These are phyloP conservation scores for Pterocarpus santalinus DNA, from an alignment of 306 rosid genomes.

Conservation along the genomic window DNA sequence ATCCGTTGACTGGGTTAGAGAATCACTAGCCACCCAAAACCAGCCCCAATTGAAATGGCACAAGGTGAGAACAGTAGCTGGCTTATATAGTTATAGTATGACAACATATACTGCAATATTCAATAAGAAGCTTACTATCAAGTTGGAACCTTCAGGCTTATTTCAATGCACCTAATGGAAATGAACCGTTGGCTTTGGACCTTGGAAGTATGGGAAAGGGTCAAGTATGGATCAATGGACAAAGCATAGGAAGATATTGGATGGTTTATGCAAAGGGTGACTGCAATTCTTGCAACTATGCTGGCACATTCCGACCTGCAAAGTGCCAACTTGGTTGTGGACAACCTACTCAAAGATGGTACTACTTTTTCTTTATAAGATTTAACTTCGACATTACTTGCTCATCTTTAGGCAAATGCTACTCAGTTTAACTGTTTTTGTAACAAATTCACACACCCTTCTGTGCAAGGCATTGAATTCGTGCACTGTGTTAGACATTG, in stretches of 20 bases:
- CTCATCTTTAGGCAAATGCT: constrained; percentile 18
- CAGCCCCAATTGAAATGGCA: constrained; percentile 87
- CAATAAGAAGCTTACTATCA: constrained; percentile 19
- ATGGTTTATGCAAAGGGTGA: constrained; percentile 82
- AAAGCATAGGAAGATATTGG: constrained; percentile 98
- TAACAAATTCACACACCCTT: constrained; percentile 6
- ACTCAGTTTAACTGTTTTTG: background rate
- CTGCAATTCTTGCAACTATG: constrained; percentile 73
- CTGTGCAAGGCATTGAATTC: background rate
- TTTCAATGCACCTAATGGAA: constrained; percentile 78
- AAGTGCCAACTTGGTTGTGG: constrained; percentile 87
- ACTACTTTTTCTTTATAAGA: constrained; percentile 28
- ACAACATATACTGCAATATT: background rate
- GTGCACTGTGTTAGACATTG: background rate
- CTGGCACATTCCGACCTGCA: constrained; percentile 70
- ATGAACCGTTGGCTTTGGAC: constrained; percentile 88
- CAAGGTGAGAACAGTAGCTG: constrained; percentile 61
- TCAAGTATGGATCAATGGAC: constrained; percentile 98
- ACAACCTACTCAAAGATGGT: constrained; percentile 95
- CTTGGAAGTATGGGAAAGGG: constrained; percentile 94
- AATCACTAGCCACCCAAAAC: constrained; percentile 58
- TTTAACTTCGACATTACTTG: background rate
- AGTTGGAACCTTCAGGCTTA: constrained; percentile 67
- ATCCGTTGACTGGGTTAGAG: constrained; percentile 77
- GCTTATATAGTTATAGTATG: background rate